phyloP scores from a whole-genome alignment of 2,329 filamentous ascomycete genomes.

The Aureobasidium leucospermi region DNA sequence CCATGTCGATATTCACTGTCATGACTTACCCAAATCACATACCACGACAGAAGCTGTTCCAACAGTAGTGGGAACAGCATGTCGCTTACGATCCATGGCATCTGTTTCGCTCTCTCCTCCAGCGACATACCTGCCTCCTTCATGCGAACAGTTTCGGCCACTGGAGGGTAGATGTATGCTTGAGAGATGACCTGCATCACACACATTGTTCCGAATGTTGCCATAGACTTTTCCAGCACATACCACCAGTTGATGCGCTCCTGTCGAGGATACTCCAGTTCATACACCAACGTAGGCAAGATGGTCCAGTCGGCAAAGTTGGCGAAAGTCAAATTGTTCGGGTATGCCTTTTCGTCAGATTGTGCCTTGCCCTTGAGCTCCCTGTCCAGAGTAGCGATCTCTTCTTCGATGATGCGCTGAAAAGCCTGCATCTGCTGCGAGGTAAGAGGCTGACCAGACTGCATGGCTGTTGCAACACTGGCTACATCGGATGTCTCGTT shows the following conservation, averaged over 20 bases:
- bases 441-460: slow-evolving; percentile 53
- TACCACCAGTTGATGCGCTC: slow-evolving; percentile 67
- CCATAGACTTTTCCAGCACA: slow-evolving; percentile 62
- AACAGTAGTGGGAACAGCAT: slow-evolving; percentile 72
- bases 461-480: slow-evolving; percentile 54
- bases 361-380: slow-evolving; percentile 60
- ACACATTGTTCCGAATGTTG: slow-evolving; percentile 64
- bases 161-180: slow-evolving; percentile 68
- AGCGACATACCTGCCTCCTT: slow-evolving; percentile 59
- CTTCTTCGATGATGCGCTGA: slow-evolving; percentile 57
- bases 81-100: slow-evolving; percentile 69
- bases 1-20: not conserved
- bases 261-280: slow-evolving; percentile 68
- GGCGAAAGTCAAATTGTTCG: slow-evolving; percentile 56
- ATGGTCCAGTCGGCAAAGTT: slow-evolving; percentile 64
- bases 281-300: slow-evolving; percentile 71
- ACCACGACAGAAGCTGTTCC: slow-evolving; percentile 71
- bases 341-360: slow-evolving; percentile 48
- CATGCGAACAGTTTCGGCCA: slow-evolving; percentile 59
- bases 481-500: slow-evolving; percentile 51
- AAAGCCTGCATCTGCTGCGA: slow-evolving; percentile 57
- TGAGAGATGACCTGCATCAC: slow-evolving; percentile 76
- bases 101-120: slow-evolving; percentile 54
- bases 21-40: slow-evolving; percentile 71
- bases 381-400: slow-evolving; percentile 56